Conservation (phyloP, 352 stramenopile genomes). For the Phytophthora agathidicida region DNA sequence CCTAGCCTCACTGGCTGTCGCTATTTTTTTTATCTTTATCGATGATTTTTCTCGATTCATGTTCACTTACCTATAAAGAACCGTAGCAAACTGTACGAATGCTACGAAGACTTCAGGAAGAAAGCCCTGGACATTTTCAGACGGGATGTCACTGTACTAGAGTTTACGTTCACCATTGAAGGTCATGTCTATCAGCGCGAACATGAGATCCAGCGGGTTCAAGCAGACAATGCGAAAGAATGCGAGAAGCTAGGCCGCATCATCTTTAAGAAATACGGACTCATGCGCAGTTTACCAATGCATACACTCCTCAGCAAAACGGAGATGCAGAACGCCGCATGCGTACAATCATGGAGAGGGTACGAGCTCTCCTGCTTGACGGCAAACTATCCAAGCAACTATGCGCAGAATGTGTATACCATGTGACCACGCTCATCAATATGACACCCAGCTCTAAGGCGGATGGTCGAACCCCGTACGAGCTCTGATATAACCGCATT, state of each 20-base stretch:
- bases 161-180: neutral
- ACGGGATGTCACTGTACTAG: neutral
- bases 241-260: conserved; percentile 1
- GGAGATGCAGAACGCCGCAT: conserved; percentile 3
- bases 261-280: conserved; percentile 6
- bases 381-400: neutral
- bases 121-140: conserved; percentile 10
- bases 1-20: conserved; percentile 10
- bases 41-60: conserved; percentile 28
- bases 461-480: neutral
- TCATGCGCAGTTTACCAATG: conserved; percentile 9
- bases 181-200: too few species aligned
- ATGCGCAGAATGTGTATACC: conserved; percentile 1
- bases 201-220: neutral
- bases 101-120: too few species aligned
- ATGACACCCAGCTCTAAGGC: conserved; percentile 4
- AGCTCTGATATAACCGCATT: conserved; percentile 11
- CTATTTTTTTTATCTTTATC: conserved; percentile 26
- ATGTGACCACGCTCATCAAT: conserved; percentile 14
- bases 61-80: conserved; percentile 18
- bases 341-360: conserved; percentile 9
- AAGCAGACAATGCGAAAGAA: conserved; percentile 5
- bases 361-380: neutral
- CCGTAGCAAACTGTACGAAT: conserved; percentile 17
- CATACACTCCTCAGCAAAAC: conserved; percentile 14